These are phyloP conservation scores for Venturia oleaginea DNA, from an alignment of 2,329 filamentous ascomycete species.

Conservation along the genomic window DNA sequence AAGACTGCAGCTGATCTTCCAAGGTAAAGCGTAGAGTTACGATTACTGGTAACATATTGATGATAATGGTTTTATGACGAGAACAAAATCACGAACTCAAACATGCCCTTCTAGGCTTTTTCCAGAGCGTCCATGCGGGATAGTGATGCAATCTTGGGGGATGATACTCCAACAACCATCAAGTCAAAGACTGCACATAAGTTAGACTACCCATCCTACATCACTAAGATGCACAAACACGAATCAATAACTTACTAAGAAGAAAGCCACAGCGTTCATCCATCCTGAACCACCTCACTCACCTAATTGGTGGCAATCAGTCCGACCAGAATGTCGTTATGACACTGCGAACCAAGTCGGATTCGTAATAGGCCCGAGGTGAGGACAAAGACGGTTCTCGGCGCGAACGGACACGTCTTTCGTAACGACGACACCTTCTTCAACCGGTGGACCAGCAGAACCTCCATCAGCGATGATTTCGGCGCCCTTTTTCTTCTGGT, in stretches of 20 bases:
- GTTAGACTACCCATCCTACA: background rate
- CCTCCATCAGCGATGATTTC: background rate
- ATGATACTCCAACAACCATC: background rate
- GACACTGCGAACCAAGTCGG: background rate
- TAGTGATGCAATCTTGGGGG: background rate
- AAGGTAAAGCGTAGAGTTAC: conserved; percentile 8
- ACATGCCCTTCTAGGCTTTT: background rate
- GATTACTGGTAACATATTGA: background rate
- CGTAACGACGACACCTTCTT: background rate
- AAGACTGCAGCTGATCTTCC: background rate
- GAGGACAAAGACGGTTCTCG: background rate
- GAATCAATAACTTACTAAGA: background rate
- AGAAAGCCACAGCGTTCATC: background rate
- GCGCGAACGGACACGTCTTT: background rate
- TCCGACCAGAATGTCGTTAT: too few species aligned
- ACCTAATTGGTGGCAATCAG: too few species aligned
- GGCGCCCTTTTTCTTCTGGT: background rate
- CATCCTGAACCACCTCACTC: too few species aligned
- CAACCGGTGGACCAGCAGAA: background rate
- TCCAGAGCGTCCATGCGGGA: background rate
- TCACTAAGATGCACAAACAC: background rate
- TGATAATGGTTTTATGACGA: background rate
- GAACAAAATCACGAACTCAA: background rate
- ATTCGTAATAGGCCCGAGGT: background rate
- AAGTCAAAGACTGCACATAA: background rate